phyloP scores from a whole-genome alignment of 768 basidiomycete genomes.

The Mycena galopus region DNA sequence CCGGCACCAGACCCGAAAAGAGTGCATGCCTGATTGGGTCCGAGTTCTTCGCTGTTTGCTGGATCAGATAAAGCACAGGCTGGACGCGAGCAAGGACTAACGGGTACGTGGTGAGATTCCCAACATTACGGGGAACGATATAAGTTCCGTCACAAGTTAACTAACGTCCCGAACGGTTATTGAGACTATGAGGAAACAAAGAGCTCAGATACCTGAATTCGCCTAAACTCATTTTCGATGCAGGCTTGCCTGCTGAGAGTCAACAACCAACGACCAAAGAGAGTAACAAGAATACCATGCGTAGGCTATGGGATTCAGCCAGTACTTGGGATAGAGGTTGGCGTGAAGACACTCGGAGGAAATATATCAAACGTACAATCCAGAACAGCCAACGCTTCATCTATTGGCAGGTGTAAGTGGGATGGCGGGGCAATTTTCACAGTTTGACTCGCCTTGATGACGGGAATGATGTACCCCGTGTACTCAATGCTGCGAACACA shows the following conservation, averaged over 20 bases:
- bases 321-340: slow-evolving; percentile 61
- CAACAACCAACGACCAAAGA: too few relatives aligned
- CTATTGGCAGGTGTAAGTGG: neutral
- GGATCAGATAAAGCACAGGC: slow-evolving; percentile 35
- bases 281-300: slow-evolving; percentile 54
- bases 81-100: slow-evolving; percentile 48
- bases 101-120: slow-evolving; percentile 72
- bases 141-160: slow-evolving; percentile 75
- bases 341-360: neutral
- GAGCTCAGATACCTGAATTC: slow-evolving; percentile 64
- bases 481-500: slow-evolving; percentile 49
- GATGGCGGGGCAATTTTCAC: neutral
- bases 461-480: slow-evolving; percentile 77
- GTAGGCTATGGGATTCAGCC: slow-evolving; percentile 84
- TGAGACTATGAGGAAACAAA: slow-evolving; percentile 13
- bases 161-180: slow-evolving; percentile 46
- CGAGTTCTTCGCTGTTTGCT: slow-evolving; percentile 58
- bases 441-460: slow-evolving; percentile 48
- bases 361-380: slow-evolving; percentile 66
- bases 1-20: slow-evolving; percentile 76
- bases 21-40: slow-evolving; percentile 84
- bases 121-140: slow-evolving; percentile 75
- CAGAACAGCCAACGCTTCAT: slow-evolving; percentile 91
- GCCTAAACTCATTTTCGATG: slow-evolving; percentile 91
- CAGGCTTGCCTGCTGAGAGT: slow-evolving; percentile 74